phyloP scores from a whole-genome alignment of 768 basidiomycete genomes.

The Coprinellus micaceus region DNA sequence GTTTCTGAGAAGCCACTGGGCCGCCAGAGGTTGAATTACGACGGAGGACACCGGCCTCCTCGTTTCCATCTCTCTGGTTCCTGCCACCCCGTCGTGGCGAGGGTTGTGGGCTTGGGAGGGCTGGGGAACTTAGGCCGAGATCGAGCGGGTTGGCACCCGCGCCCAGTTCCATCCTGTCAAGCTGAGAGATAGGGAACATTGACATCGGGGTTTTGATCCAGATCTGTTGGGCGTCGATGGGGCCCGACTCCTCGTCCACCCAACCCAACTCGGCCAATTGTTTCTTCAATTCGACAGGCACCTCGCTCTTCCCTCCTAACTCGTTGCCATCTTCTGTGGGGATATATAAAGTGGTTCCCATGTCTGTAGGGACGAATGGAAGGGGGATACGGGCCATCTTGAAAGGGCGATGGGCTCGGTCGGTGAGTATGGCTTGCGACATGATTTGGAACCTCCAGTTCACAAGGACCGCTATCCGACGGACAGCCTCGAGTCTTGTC shows the following conservation, averaged over 20 bases:
- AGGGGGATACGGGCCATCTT: slow-evolving; percentile 66
- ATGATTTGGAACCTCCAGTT: slow-evolving; percentile 71
- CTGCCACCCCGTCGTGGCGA: slow-evolving; percentile 20
- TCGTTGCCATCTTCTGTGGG: slow-evolving; percentile 51
- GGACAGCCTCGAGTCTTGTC: slow-evolving; percentile 50
- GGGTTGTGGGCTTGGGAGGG: slow-evolving; percentile 28
- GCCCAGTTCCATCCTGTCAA: slow-evolving; percentile 47
- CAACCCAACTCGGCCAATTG: slow-evolving; percentile 74
- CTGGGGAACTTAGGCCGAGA: slow-evolving; percentile 22
- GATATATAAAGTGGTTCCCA: slow-evolving; percentile 60
- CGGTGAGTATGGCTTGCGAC: slow-evolving; percentile 56
- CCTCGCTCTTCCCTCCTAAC: slow-evolving; percentile 44
- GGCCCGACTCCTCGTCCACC: slow-evolving; percentile 51
- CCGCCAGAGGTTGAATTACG: slow-evolving; percentile 57
- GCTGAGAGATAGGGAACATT: slow-evolving; percentile 52
- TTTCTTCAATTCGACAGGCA: slow-evolving; percentile 63
- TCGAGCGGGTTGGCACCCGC: slow-evolving; percentile 4
- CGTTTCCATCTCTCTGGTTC: slow-evolving; percentile 17
- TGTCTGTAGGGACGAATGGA: slow-evolving; percentile 72
- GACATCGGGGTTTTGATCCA: slow-evolving; percentile 65
- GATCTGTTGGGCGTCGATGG: slow-evolving; percentile 52
- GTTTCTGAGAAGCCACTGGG: slow-evolving; percentile 44
- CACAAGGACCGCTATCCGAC: slow-evolving; percentile 51
- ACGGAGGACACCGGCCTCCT: slow-evolving; percentile 40
- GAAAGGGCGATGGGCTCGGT: slow-evolving; percentile 65